A percentile compares a stretch with the other conserved stretches of the same genome.
phyloP scores from a whole-genome alignment of 768 basidiomycete species.

The Sporobolomyces pararoseus region DNA sequence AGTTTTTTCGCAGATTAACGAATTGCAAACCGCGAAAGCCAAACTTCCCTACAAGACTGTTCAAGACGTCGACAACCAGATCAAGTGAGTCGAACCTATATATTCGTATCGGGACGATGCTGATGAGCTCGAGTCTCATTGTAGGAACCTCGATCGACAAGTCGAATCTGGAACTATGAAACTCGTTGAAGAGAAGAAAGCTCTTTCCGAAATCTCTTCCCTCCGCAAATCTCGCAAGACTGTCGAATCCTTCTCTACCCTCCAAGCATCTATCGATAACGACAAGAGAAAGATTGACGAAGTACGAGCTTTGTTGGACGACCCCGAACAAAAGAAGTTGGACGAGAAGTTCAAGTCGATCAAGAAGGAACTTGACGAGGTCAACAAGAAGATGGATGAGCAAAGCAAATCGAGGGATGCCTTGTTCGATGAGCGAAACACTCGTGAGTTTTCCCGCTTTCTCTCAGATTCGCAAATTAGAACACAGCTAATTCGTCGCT shows the following conservation, averaged over 20 bases:
- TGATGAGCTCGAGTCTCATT: not conserved
- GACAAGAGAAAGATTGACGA: slow-evolving; percentile 71
- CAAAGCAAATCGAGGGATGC: slow-evolving; percentile 72
- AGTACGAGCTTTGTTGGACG: slow-evolving; percentile 76
- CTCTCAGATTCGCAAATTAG: not conserved
- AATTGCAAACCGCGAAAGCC: slow-evolving; percentile 71
- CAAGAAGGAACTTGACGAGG: slow-evolving; percentile 74
- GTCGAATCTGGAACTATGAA: slow-evolving; percentile 89
- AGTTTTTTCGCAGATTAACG: slow-evolving; percentile 62
- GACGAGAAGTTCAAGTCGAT: slow-evolving; percentile 76
- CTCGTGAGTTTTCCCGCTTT: slow-evolving; percentile 55
- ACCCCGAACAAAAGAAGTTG: slow-evolving; percentile 77
- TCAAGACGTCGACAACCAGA: slow-evolving; percentile 78
- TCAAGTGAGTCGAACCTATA: slow-evolving; percentile 59
- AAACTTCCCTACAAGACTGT: slow-evolving; percentile 77
- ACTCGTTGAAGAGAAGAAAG: slow-evolving; percentile 90
- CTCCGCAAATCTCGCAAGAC: slow-evolving; percentile 46
- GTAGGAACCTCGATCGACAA: slow-evolving; percentile 60
- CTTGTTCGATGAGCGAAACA: slow-evolving; percentile 81
- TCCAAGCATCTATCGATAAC: slow-evolving; percentile 74
- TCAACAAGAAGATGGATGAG: slow-evolving; percentile 83
- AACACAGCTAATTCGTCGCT: not conserved
- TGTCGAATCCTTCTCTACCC: slow-evolving; percentile 74
- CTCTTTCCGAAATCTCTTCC: slow-evolving; percentile 75
- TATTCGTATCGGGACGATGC: not conserved